A percentile compares a stretch with the other conserved stretches of the same genome.
Conservation (phyloP, 1,139 yeast genomes). For the Tardiomyces digboiensis region DNA sequence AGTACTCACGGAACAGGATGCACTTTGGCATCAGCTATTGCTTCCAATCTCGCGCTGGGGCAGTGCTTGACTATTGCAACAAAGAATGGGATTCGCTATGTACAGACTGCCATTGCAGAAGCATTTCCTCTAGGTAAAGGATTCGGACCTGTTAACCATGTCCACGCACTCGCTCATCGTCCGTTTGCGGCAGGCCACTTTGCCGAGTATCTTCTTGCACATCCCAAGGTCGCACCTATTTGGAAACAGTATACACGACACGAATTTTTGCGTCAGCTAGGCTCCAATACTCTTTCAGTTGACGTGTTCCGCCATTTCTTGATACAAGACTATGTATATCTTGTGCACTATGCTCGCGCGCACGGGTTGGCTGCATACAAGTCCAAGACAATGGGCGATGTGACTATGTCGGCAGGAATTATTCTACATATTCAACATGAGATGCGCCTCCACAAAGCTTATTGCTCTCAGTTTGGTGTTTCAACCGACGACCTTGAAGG, state of each 20-base stretch:
- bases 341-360: constrained; percentile 59
- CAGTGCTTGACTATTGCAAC: constrained; percentile 39
- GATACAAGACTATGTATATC: constrained; percentile 63
- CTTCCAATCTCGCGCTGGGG: constrained; percentile 61
- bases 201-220: constrained; percentile 43
- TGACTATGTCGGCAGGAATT: constrained; percentile 42
- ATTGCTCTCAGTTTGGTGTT: constrained; percentile 40
- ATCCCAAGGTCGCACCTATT: constrained; percentile 42
- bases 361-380: constrained; percentile 58
- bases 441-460: constrained; percentile 44
- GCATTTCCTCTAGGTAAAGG: constrained; percentile 43
- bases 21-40: constrained; percentile 73
- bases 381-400: constrained; percentile 46
- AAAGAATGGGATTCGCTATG: constrained; percentile 49
- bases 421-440: constrained; percentile 47
- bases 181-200: constrained; percentile 35
- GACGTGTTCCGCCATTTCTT: constrained; percentile 48
- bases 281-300: constrained; percentile 41
- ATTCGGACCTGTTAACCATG: constrained; percentile 54
- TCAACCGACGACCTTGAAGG: constrained; percentile 37
- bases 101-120: constrained; percentile 51
- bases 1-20: constrained; percentile 92
- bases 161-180: constrained; percentile 17
- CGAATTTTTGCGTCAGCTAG: constrained; percentile 47
- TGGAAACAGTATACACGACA: constrained; percentile 56